Conservation (phyloP, 2,329 filamentous ascomycete species). For the Didymella keratinophila region DNA sequence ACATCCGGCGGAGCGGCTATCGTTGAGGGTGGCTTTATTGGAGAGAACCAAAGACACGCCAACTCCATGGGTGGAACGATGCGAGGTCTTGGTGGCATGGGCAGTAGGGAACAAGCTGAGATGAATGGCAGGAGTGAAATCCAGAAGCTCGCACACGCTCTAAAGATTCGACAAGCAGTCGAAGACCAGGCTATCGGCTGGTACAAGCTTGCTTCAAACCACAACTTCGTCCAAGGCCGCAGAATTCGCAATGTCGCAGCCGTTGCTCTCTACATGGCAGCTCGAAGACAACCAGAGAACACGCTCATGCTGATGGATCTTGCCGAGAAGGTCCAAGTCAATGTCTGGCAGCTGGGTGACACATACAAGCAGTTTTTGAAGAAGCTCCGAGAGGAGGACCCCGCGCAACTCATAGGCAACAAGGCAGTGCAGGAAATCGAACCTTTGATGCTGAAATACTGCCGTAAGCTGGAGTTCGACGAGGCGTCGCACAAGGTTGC, state of each 20-base stretch:
- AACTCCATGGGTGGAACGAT: conserved; percentile 63
- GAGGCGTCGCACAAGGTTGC: conserved; percentile 83
- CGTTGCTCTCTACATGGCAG: conserved; percentile 90
- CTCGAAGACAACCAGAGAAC: conserved; percentile 79
- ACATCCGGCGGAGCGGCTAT: conserved; percentile 83
- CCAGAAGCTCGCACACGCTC: conserved; percentile 47
- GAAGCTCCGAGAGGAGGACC: conserved; percentile 69
- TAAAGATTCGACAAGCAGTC: conserved; percentile 50
- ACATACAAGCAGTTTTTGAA: conserved; percentile 86
- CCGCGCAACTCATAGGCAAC: conserved; percentile 34
- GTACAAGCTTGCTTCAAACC: conserved; percentile 63
- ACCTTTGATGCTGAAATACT: conserved; percentile 90
- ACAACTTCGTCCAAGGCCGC: conserved; percentile 71
- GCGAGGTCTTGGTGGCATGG: conserved; percentile 58
- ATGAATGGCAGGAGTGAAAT: conserved; percentile 60
- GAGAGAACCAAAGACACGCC: conserved; percentile 82
- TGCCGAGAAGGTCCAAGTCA: conserved; percentile 81
- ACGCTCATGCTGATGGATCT: conserved; percentile 95
- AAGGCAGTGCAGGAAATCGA: conserved; percentile 77
- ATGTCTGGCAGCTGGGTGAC: conserved; percentile 90
- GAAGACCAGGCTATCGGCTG: conserved; percentile 52
- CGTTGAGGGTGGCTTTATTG: conserved; percentile 88
- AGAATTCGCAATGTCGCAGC: conserved; percentile 84
- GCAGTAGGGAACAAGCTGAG: conserved; percentile 69
- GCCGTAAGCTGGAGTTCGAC: conserved; percentile 89